Evolutionary conservation across 2,329 filamentous ascomycete genomes (phyloP).

Genomic region (Aspergillus tubingensis): DNA sequence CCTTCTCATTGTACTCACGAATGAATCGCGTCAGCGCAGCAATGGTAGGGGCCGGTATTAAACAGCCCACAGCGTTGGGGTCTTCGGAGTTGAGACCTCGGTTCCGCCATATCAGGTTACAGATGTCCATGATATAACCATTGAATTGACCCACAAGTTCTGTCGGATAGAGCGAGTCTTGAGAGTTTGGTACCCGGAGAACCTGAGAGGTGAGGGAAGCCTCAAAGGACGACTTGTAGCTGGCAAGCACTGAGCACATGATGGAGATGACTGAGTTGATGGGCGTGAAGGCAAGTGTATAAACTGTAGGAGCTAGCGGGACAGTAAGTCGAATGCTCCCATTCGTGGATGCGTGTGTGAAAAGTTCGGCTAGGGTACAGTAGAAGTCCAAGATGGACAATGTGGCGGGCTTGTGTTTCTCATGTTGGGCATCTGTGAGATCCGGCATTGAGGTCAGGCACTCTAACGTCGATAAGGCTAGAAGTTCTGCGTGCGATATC

Average conservation of each 20-base stretch:
- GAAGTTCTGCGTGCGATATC: constrained; percentile 53
- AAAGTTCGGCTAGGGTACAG: constrained; percentile 62
- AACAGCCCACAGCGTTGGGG: constrained; percentile 58
- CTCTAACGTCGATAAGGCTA: constrained; percentile 64
- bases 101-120: constrained; percentile 78
- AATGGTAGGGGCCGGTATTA: constrained; percentile 52
- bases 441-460: constrained; percentile 40
- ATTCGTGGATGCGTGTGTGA: constrained; percentile 55
- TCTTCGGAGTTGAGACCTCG: constrained; percentile 69
- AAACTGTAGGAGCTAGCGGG: constrained; percentile 68
- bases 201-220: constrained; percentile 51
- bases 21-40: constrained; percentile 46
- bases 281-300: constrained; percentile 67
- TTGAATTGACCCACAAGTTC: constrained; percentile 72
- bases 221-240: constrained; percentile 75
- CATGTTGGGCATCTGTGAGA: constrained; percentile 3
- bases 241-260: constrained; percentile 68
- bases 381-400: constrained; percentile 67
- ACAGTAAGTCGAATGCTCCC: constrained; percentile 65
- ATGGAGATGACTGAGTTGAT: constrained; percentile 67
- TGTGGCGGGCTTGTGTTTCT: constrained; percentile 39
- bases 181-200: constrained; percentile 35
- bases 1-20: constrained; percentile 38
- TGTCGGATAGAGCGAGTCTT: constrained; percentile 54
- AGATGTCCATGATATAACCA: constrained; percentile 81